Percentiles rank a stretch among this genome's conserved stretches.
Conservation (phyloP, 116 monocot species). For the Dioscorea cayenensis region DNA sequence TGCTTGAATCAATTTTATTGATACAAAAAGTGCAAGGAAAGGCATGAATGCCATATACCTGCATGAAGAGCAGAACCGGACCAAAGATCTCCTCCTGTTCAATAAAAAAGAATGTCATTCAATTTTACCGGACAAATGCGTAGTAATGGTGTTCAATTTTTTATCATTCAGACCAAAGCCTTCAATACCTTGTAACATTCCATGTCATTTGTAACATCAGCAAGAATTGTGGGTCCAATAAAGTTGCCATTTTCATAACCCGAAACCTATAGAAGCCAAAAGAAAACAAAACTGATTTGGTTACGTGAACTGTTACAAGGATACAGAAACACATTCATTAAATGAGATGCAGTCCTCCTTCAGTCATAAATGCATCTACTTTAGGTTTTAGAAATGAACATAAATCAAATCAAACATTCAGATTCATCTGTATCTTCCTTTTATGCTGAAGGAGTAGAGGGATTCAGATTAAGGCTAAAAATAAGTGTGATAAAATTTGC, state of each 20-base stretch:
- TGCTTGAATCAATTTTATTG: not conserved
- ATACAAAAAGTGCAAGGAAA: not conserved
- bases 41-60: constrained; percentile 45
- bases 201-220: constrained; percentile 74
- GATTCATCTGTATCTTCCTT: not conserved
- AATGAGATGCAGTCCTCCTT: too few species aligned
- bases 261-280: constrained; percentile 49
- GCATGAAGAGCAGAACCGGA: constrained; percentile 92
- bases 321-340: too few species aligned
- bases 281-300: not conserved
- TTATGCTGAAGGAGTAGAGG: not conserved
- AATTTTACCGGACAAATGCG: not conserved
- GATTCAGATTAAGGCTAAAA: not conserved
- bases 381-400: not conserved
- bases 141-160: too few species aligned
- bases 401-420: not conserved
- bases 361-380: not conserved
- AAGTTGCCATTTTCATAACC: constrained; percentile 86
- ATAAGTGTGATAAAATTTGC: not conserved
- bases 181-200: constrained; percentile 82
- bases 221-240: constrained; percentile 87
- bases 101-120: not conserved
- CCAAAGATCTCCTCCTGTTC: constrained; percentile 97
- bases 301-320: not conserved
- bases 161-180: too few species aligned